Conservation (phyloP, 1,284 basidiomycete species). For the Cutaneotrichosporon cavernicola region DNA sequence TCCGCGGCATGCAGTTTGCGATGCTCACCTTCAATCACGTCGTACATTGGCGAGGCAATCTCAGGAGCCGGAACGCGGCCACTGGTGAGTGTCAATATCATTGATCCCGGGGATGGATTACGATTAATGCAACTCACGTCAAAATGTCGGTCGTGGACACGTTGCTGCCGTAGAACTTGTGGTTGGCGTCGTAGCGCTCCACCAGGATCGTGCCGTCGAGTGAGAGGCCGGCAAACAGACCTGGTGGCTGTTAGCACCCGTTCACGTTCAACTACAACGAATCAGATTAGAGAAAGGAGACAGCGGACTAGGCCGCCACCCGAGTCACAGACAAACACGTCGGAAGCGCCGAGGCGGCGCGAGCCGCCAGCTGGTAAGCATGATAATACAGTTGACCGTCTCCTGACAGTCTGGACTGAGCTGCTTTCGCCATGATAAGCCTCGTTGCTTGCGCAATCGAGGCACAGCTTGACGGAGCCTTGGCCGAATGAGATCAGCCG, state of each 20-base stretch:
- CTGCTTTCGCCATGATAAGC: no score
- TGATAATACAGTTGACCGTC: no score
- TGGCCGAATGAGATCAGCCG: neutral
- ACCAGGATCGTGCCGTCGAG: slow-evolving; percentile 93
- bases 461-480: neutral
- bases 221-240: slow-evolving; percentile 90
- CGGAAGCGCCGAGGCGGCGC: no score
- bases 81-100: slow-evolving; percentile 12
- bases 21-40: slow-evolving; percentile 72
- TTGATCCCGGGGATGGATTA: neutral
- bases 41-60: slow-evolving; percentile 88
- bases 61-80: slow-evolving; percentile 92
- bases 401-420: no score
- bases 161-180: slow-evolving; percentile 90
- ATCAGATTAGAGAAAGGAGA: neutral
- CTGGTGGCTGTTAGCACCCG: slow-evolving; percentile 52
- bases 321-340: no score
- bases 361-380: no score
- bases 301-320: neutral
- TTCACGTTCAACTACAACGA: neutral
- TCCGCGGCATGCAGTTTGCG: neutral
- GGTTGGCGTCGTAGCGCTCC: slow-evolving; percentile 90
- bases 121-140: slow-evolving; percentile 40
- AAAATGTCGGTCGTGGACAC: slow-evolving; percentile 88
- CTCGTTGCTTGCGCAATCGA: neutral